These are phyloP conservation scores for Leccinum pallidistipes DNA, from an alignment of 1,284 basidiomycete genomes.

Conservation along the genomic window DNA sequence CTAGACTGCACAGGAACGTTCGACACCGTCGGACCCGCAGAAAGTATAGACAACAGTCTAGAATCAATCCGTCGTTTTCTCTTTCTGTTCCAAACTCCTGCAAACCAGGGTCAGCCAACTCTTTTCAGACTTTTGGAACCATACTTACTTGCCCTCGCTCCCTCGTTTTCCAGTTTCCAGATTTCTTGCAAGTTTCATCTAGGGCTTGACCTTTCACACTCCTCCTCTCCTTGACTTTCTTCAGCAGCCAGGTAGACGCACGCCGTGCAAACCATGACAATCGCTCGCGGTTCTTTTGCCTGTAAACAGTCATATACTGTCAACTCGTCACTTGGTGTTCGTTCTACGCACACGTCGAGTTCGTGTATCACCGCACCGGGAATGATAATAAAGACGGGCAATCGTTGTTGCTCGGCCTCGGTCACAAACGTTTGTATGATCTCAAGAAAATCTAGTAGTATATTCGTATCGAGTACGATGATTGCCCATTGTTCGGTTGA, in stretches of 20 bases:
- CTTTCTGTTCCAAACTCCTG: constrained; percentile 35
- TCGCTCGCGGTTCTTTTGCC: constrained; percentile 61
- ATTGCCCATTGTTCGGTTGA: constrained; percentile 42
- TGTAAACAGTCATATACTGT: constrained; percentile 27
- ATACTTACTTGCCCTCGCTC: constrained; percentile 44
- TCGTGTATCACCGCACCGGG: constrained; percentile 73
- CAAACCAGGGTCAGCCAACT: constrained; percentile 4
- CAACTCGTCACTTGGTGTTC: constrained; percentile 2
- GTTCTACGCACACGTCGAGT: constrained; percentile 58
- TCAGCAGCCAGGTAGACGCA: constrained; percentile 69
- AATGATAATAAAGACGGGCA: constrained; percentile 60
- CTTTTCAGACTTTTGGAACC: not conserved
- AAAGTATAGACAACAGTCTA: constrained; percentile 72
- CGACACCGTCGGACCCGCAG: constrained; percentile 30
- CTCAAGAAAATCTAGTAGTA: constrained; percentile 64
- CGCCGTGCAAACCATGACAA: constrained; percentile 67
- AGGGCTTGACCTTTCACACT: constrained; percentile 65
- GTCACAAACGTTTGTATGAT: constrained; percentile 61
- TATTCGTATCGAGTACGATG: constrained; percentile 72
- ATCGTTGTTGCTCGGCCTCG: constrained; percentile 50
- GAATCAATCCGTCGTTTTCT: constrained; percentile 64
- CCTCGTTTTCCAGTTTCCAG: constrained; percentile 56
- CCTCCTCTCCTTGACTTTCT: constrained; percentile 58
- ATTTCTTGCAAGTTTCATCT: constrained; percentile 60
- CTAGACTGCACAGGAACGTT: constrained; percentile 59